Base-by-base conservation (phyloP, 2,329 filamentous ascomycete genomes). In the Paradendryphiella salina region DNA sequence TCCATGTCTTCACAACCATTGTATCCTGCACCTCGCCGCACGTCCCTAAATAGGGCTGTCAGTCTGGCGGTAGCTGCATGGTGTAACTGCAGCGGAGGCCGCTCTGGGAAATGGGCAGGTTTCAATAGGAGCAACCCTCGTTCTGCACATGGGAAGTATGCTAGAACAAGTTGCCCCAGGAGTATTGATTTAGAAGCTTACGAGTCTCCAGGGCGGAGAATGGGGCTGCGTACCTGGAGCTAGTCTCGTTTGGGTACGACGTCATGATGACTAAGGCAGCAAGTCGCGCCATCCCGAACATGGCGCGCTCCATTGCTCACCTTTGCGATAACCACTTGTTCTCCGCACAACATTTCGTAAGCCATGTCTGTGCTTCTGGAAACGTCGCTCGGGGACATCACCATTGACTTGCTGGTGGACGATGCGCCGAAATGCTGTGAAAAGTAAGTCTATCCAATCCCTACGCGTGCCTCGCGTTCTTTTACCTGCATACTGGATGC, bases 311-410 rank as follows among this genome's bases (percentile, higher is more conserved):
- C 44, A 37, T 33, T 35, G 29, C 18, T 45, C 54, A 57, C 55
- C 33, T 60, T 57, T 61, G 62, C 62, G 56, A 60, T 59, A 52
- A 61, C 51, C 57, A 61, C 51, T 36, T 28, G 26, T 28, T 31
- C 35, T 39, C 36, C 42, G 51, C 57, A 56, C 56, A 46, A 54
- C 55, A 57, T 36, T 36, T 9, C 47, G 41, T 46, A 43, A 50
- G 59, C 42, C 58, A 97, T 97, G 93, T 96, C 90, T 57, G 93
- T 96, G 47, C 82, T 97, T 23, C 81, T 99, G 42, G 93, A 99
- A 77, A 96, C 94, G 28, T 96, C 88, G 51, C 84, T 87, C 1
- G 93, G 93, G 67, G 94, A 99, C 74, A 88, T 99, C 67, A 93
- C 96, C 59, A 91, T 97, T 66, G 93, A 99, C 73, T 82, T 99